A percentile compares a stretch with the other conserved stretches of the same genome.
Conservation (phyloP, 179 eudicot genomes). For the Heliamphora pulchella region DNA sequence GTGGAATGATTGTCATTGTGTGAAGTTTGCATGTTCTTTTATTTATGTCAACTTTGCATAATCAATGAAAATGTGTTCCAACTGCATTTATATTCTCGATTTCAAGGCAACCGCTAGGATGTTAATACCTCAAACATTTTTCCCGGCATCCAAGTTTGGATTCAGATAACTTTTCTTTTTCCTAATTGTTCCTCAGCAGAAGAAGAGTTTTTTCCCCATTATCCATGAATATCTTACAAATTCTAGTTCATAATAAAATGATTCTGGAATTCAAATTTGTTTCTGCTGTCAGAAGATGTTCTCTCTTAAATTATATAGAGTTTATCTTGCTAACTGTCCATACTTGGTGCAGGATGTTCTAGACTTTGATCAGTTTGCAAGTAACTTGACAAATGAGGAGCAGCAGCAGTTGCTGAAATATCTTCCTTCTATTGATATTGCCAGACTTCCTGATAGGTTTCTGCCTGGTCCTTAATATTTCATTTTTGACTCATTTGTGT, state of each 20-base stretch:
- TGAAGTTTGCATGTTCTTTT: background rate
- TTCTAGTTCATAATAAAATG: background rate
- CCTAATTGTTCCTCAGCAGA: background rate
- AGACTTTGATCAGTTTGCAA: constrained; percentile 44
- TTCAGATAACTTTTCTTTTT: background rate
- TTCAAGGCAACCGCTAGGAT: background rate
- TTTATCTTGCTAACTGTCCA: background rate
- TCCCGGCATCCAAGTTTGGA: background rate
- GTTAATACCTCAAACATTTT: background rate
- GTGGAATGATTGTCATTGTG: background rate
- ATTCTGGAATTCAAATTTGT: background rate
- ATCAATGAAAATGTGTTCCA: background rate
- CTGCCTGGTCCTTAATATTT: constrained; percentile 13
- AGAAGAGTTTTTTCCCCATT: background rate
- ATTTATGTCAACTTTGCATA: background rate
- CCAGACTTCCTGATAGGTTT: constrained; percentile 51
- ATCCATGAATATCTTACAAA: background rate
- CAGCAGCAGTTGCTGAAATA: constrained; percentile 57
- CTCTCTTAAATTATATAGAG: background rate
- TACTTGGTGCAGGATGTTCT: constrained; percentile 57
- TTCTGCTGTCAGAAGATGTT: background rate
- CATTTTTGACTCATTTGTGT: background rate
- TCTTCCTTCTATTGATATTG: constrained; percentile 53
- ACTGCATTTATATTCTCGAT: background rate
- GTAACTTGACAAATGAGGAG: constrained; percentile 51